phyloP scores from a whole-genome alignment of 2,329 filamentous ascomycete genomes.

The Aspergillus fijiensis region DNA sequence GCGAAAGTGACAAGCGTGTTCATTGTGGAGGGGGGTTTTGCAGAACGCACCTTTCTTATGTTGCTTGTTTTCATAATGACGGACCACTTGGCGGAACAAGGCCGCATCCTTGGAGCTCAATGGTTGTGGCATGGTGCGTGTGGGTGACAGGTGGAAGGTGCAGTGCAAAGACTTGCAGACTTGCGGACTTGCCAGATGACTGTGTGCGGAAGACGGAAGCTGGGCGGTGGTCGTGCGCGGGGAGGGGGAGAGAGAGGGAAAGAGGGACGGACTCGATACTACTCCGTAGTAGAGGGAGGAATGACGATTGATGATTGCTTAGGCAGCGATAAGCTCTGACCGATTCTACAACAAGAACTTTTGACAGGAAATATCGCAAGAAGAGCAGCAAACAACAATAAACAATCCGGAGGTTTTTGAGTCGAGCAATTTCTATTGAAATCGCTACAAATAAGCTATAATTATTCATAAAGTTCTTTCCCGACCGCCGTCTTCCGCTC shows the following conservation, averaged over 20 bases:
- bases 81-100: conserved; percentile 91
- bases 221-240: conserved; percentile 36
- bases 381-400: not conserved
- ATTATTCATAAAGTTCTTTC: not conserved
- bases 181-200: conserved; percentile 13
- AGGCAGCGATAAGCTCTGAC: conserved; percentile 23
- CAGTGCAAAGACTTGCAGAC: conserved; percentile 16
- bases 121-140: conserved; percentile 47
- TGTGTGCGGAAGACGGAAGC: conserved; percentile 34
- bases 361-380: not conserved
- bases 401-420: not conserved
- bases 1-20: conserved; percentile 10
- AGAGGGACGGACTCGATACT: not conserved
- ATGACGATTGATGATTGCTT: conserved; percentile 12
- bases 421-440: not conserved
- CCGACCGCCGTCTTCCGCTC: conserved; percentile 1
- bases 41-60: conserved; percentile 73
- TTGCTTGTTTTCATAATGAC: conserved; percentile 96
- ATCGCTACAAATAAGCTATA: not conserved
- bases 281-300: too few relatives aligned
- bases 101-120: conserved; percentile 79
- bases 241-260: conserved; percentile 13
- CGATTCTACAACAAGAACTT: conserved; percentile 4
- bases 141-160: conserved; percentile 27
- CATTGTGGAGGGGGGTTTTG: conserved; percentile 6